Evolutionary conservation across 2,329 filamentous ascomycete genomes (phyloP), one percentile per base, ranked within the genome.

Genomic region (Onygena corvina): DNA sequence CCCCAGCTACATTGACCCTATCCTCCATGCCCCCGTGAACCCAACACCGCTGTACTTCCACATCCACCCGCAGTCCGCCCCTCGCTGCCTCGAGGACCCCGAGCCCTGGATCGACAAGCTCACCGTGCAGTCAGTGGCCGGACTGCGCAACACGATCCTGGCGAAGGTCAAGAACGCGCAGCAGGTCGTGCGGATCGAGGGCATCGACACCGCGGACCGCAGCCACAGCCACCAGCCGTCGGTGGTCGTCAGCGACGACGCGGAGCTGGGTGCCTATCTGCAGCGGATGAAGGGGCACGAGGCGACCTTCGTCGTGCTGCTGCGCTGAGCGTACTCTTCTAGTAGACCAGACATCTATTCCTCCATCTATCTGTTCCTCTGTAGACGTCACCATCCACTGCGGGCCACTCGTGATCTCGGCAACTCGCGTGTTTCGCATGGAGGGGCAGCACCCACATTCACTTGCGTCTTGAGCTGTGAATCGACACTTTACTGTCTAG

Each of bases 261-360:
- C 79, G 53, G 84, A 90, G 66, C 63, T 92, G 53, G 75, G 75
- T 52, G 81, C 81, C 0, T 90, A 89, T 64, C 64, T 92, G 56
- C 71, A 75, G 42, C 81, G 85, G 60, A 71, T 82, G 21, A 68
- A 76, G 54, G 72, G 68, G 31, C 65, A 70, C 60, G 79, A 78
- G 59, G 71, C 72, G 11, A 73, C 69, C 4, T 78, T 81, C 62
- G 60, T 71, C 11, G 70, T 76, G 44, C 42, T 50, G n/a, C 48
- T 55, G 25, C 42, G 40, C 21, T 40, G 23, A 36, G 30, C 20
- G 20, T 3, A 8, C 14, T 25, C 40, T 36, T n/a, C 33, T 38
- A 9, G 20, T 11, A 8, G 20, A 6, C 35, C 14, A 14, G 18
- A 7, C 23, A 30, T 45, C 40, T n/a, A n/a, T n/a, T 20, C 7